Percentiles rank a stretch among this genome's conserved stretches.
These are phyloP conservation scores for Cryptococcus hybrid DNA, from an alignment of 1,284 basidiomycete genomes.

Conservation along the genomic window DNA sequence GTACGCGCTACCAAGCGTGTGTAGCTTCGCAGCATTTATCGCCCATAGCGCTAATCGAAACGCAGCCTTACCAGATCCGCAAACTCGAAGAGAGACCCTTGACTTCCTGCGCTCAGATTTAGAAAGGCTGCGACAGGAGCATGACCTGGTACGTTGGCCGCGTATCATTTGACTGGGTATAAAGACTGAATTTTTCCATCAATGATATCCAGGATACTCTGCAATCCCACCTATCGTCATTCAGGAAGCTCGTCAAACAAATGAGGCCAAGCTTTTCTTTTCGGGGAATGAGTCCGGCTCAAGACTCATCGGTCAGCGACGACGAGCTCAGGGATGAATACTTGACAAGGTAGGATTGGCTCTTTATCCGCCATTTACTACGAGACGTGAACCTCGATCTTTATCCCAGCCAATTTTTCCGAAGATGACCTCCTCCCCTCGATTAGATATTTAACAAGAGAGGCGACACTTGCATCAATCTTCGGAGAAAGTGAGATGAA, in stretches of 20 bases:
- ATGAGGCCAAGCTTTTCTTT: slow-evolving; percentile 33
- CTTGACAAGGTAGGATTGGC: no score
- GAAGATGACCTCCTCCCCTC: no score
- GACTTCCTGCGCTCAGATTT: slow-evolving; percentile 46
- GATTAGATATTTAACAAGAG: no score
- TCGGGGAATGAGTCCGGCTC: slow-evolving; percentile 30
- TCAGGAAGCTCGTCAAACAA: slow-evolving; percentile 36
- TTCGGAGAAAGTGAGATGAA: no score
- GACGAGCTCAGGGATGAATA: not conserved
- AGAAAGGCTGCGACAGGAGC: slow-evolving; percentile 33
- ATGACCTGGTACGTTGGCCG: slow-evolving; percentile 35
- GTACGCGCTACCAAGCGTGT: slow-evolving; percentile 47
- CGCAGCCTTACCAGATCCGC: slow-evolving; percentile 44
- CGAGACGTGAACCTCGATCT: no score
- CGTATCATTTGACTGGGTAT: no score
- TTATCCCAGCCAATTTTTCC: no score
- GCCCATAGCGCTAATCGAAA: no score
- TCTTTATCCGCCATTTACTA: no score
- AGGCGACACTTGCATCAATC: no score
- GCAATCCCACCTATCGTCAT: slow-evolving; percentile 25
- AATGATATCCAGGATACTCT: slow-evolving; percentile 19
- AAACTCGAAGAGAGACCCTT: slow-evolving; percentile 45
- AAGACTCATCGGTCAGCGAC: slow-evolving; percentile 33
- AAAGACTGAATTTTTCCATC: not conserved
- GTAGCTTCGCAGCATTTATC: slow-evolving; percentile 12